phyloP scores from a whole-genome alignment of 2,329 filamentous ascomycete genomes.

The Penicillium frequentans region DNA sequence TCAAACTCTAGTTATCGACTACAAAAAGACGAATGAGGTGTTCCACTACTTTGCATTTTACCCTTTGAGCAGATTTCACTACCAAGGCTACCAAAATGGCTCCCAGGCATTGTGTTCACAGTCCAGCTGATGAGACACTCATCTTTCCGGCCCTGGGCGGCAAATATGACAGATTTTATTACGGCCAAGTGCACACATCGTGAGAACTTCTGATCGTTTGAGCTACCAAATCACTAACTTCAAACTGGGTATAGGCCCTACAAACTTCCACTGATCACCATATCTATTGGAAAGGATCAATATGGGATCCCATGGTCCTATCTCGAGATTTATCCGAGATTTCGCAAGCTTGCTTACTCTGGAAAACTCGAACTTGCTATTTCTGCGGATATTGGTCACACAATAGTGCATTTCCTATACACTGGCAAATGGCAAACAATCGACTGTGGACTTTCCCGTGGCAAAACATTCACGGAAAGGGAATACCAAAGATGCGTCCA shows the following conservation, averaged over 20 bases:
- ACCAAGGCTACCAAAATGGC: no score
- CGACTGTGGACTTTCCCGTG: neutral
- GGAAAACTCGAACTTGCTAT: neutral
- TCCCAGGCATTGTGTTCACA: no score
- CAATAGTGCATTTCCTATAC: neutral
- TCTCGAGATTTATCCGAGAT: neutral
- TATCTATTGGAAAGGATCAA: neutral
- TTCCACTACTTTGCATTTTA: no score
- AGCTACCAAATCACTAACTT: neutral
- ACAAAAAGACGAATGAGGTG: neutral
- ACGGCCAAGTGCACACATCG: neutral
- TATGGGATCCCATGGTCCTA: neutral
- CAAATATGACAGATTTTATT: neutral
- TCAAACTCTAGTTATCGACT: neutral
- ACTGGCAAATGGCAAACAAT: neutral
- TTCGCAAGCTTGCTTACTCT: neutral
- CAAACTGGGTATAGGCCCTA: neutral
- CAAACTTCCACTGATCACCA: neutral
- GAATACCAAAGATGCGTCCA: neutral
- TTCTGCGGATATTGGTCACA: neutral
- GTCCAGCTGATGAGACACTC: no score
- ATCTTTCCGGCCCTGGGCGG: no score
- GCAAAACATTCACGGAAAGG: neutral
- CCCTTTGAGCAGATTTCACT: no score
- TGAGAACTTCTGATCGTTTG: neutral